Evolutionary conservation across 108 stramenopile species (phyloP), one percentile per base, ranked within the genome.

Genomic region (Skeletonema grethae): DNA sequence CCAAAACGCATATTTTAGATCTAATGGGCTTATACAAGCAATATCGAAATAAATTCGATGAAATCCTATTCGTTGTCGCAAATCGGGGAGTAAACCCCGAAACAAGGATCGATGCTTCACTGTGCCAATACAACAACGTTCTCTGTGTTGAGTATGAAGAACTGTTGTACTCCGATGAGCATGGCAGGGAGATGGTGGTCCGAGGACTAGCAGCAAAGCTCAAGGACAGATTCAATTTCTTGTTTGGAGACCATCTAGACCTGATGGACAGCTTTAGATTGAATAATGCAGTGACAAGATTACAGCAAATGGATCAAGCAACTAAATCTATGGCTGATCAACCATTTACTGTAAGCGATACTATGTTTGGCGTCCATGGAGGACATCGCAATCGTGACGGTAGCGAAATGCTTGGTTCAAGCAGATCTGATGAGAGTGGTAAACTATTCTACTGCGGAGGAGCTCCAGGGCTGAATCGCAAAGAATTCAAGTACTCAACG

Each of bases 371-470:
- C 3, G 62, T 75, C 16, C 79, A 70, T 65, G 79, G 73, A 8
- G 66, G 73, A 28, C 69, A 70, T 58, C 36, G 61, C 5, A 31
- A 63, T 20, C 60, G 69, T 4, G 65, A 50, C 29, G 65, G 65
- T 1, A 66, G 65, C 22, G 65, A 50, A 31, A 50, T 29, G 50
- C 50, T 1, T 24, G 50, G 50, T 9, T 53, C 50, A 3, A 43
- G 22, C 0, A 53, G 7, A 53, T 22, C 2, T 13, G 7, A 28
- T 1, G 2, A 43, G 13, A 13, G 15, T 43, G 50, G 50, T n/a
- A 76, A 46, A 36, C 58, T 77, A 11, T 77, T 73, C 34, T 77
- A 77, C 45, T 77, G 76, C 36, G 76, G 76, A 48, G 76, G 76
- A 1, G 53, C 70, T 0, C 36, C 20, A 36, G 71, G 71, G 65